Percentiles rank a stretch among this genome's conserved stretches.
Evolutionary conservation across 2,329 filamentous ascomycete species (phyloP).

Genomic region (Cladosporium cucumerinum): DNA sequence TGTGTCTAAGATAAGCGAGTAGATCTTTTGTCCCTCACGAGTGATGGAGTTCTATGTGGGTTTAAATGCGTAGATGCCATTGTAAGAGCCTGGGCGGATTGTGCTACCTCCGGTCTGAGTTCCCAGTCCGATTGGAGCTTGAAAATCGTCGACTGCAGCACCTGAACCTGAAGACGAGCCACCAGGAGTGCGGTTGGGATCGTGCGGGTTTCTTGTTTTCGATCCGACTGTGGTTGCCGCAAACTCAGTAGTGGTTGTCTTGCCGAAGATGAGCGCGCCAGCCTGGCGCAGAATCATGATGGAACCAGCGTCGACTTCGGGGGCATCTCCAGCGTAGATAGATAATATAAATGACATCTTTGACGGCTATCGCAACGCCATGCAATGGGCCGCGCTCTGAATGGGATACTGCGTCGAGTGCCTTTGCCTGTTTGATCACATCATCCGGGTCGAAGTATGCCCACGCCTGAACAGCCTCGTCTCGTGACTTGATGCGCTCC

Average conservation of each 20-base stretch:
- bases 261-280: conserved; percentile 58
- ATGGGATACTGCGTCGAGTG: conserved; percentile 49
- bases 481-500: conserved; percentile 9
- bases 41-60: conserved; percentile 64
- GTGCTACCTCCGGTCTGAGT: conserved; percentile 31
- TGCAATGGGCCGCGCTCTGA: conserved; percentile 54
- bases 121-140: conserved; percentile 26
- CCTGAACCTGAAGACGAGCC: conserved; percentile 30
- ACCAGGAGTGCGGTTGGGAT: conserved; percentile 33
- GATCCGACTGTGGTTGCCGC: conserved; percentile 54
- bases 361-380: conserved; percentile 57
- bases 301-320: conserved; percentile 51
- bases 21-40: conserved; percentile 59
- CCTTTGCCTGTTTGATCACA: conserved; percentile 50
- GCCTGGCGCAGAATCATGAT: conserved; percentile 52
- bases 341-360: conserved; percentile 60
- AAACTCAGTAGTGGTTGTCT: conserved; percentile 64
- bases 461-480: conserved; percentile 15
- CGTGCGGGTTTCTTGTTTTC: conserved; percentile 56
- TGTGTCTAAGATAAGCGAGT: conserved; percentile 59
- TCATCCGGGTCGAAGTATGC: conserved; percentile 29
- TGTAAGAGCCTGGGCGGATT: conserved; percentile 15
- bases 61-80: conserved; percentile 13
- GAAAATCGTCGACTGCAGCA: conserved; percentile 27
- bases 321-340: conserved; percentile 48